Conservation (phyloP, 2,329 filamentous ascomycete species). For the Cladosporium sp. region DNA sequence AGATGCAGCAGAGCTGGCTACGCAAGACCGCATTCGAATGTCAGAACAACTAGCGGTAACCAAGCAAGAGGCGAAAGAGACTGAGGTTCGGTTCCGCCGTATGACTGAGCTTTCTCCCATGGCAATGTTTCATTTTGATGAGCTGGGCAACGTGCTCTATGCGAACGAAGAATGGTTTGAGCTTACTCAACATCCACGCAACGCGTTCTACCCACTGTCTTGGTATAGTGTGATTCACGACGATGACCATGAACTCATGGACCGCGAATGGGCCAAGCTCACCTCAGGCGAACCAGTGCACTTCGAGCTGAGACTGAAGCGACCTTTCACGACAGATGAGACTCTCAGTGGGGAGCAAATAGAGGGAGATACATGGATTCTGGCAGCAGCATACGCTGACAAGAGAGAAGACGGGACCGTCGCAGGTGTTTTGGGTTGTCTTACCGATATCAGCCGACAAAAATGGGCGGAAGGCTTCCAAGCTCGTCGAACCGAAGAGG, state of each 20-base stretch:
- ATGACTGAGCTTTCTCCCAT: constrained; percentile 34
- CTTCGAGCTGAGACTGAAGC: constrained; percentile 26
- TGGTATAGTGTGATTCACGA: constrained; percentile 14
- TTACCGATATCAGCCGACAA: constrained; percentile 24
- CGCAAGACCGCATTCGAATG: constrained; percentile 56
- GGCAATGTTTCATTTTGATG: constrained; percentile 34
- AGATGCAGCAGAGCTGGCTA: constrained; percentile 41
- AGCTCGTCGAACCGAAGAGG: constrained; percentile 15
- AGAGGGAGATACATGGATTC: constrained; percentile 62
- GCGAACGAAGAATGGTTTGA: constrained; percentile 34
- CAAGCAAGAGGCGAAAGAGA: constrained; percentile 21
- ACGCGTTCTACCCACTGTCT: constrained; percentile 13
- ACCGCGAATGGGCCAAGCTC: constrained; percentile 14
- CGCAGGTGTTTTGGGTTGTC: constrained; percentile 48
- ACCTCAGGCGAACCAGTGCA: constrained; percentile 16
- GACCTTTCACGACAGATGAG: constrained; percentile 1
- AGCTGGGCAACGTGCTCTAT: constrained; percentile 30
- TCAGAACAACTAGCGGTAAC: constrained; percentile 20
- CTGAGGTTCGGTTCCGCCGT: constrained; percentile 30
- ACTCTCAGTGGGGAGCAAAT: background rate
- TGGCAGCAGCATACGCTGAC: constrained; percentile 71
- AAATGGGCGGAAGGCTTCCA: constrained; percentile 26
- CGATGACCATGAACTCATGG: constrained; percentile 11
- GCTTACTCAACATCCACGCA: constrained; percentile 17
- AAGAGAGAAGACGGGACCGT: constrained; percentile 57